A percentile compares a stretch with the other conserved stretches of the same genome.
Evolutionary conservation across 495 filamentous ascomycete species (phyloP).

Genomic region (Parachaetomium inaequale): DNA sequence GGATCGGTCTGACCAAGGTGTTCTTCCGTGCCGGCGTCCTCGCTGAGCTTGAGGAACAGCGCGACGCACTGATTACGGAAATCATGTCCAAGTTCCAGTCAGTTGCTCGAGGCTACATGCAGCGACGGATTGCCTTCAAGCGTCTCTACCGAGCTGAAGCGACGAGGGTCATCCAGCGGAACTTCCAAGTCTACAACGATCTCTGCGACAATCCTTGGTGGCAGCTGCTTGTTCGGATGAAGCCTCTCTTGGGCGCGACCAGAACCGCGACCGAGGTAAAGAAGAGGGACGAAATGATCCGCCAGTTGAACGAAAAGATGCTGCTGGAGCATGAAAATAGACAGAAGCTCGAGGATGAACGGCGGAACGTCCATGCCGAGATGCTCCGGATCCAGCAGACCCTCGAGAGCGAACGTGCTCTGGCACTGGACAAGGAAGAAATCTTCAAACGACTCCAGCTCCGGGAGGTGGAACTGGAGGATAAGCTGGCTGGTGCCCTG

Average conservation of each 20-base stretch:
- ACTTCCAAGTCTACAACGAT: slow-evolving; percentile 83
- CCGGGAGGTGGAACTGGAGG: slow-evolving; percentile 80
- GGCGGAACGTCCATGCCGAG: slow-evolving; percentile 79
- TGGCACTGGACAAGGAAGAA: slow-evolving; percentile 96
- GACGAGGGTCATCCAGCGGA: slow-evolving; percentile 88
- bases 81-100: slow-evolving; percentile 96
- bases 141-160: slow-evolving; percentile 91
- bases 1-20: slow-evolving; percentile 93
- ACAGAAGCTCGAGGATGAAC: slow-evolving; percentile 84
- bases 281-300: slow-evolving; percentile 89
- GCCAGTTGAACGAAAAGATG: slow-evolving; percentile 78
- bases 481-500: slow-evolving; percentile 89
- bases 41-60: slow-evolving; percentile 92
- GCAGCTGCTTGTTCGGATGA: slow-evolving; percentile 93
- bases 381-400: slow-evolving; percentile 86
- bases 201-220: slow-evolving; percentile 95
- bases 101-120: slow-evolving; percentile 80
- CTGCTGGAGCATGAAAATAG: slow-evolving; percentile 69
- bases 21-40: slow-evolving; percentile 97
- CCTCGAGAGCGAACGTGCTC: slow-evolving; percentile 87
- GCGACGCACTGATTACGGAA: slow-evolving; percentile 84
- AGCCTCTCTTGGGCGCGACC: slow-evolving; percentile 87
- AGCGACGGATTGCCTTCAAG: slow-evolving; percentile 84
- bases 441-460: slow-evolving; percentile 93
- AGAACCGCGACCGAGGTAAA: slow-evolving; percentile 87